Percentiles rank a stretch among this genome's conserved stretches.
Conservation (phyloP, 305 asterid genomes). For the Striga hermonthica region DNA sequence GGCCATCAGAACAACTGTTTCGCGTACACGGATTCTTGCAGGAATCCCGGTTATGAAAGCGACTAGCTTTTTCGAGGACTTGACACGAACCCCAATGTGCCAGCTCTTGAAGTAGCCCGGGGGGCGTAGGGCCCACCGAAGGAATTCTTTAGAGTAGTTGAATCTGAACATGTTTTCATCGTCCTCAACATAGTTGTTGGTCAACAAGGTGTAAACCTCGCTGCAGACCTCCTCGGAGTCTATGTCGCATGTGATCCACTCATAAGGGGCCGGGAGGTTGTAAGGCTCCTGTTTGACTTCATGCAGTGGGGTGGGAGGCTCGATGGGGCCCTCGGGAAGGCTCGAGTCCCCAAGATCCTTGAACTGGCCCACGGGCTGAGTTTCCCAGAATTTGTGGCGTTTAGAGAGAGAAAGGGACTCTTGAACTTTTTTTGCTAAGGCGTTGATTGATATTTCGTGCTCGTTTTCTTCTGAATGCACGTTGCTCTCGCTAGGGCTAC, state of each 20-base stretch:
- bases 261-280: conserved; percentile 64
- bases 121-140: conserved; percentile 75
- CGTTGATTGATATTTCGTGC: conserved; percentile 42
- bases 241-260: conserved; percentile 67
- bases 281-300: conserved; percentile 72
- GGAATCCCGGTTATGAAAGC: conserved; percentile 71
- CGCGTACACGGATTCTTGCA: conserved; percentile 59
- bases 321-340: conserved; percentile 70
- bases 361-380: conserved; percentile 75
- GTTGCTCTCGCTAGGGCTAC: conserved; percentile 31
- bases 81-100: conserved; percentile 73
- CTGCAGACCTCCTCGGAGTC: conserved; percentile 56
- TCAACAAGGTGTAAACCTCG: conserved; percentile 55
- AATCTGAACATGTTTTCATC: conserved; percentile 71
- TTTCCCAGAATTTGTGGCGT: conserved; percentile 73
- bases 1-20: conserved; percentile 52
- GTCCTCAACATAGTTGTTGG: conserved; percentile 64
- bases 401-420: conserved; percentile 56
- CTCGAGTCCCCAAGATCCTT: conserved; percentile 64
- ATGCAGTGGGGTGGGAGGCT: conserved; percentile 50
- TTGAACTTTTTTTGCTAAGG: conserved; percentile 50
- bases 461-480: conserved; percentile 34
- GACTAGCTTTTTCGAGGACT: conserved; percentile 58
- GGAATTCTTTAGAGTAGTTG: conserved; percentile 70
- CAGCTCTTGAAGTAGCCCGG: conserved; percentile 60